phyloP scores from a whole-genome alignment of 2,329 filamentous ascomycete species.

The Colletotrichum sp. region DNA sequence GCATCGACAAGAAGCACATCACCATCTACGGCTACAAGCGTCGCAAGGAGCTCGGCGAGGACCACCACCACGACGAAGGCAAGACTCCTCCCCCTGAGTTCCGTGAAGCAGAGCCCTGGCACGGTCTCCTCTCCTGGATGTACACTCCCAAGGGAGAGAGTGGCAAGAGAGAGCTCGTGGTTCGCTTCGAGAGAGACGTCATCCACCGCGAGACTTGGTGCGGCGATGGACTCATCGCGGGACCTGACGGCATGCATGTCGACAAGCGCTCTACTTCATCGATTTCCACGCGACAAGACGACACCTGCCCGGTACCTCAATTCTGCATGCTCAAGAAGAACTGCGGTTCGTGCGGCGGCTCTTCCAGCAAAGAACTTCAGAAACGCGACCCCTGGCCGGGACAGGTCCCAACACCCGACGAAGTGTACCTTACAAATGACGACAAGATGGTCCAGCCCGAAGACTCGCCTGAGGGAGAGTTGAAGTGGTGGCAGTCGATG shows the following conservation, averaged over 20 bases:
- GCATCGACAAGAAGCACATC: not conserved
- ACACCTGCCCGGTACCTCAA: not conserved
- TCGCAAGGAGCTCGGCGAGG: not conserved
- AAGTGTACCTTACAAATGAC: not conserved
- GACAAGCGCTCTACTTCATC: not conserved
- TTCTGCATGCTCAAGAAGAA: not conserved
- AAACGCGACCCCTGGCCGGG: not conserved
- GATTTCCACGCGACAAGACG: not conserved
- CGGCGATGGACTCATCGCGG: not conserved
- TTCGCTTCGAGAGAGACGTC: conserved; percentile 16
- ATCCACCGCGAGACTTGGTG: conserved; percentile 32
- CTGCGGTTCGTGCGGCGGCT: not conserved
- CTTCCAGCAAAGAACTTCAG: not conserved
- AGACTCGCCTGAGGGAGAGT: not conserved
- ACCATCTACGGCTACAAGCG: not conserved
- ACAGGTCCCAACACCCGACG: not conserved
- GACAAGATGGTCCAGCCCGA: not conserved
- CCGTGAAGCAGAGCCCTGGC: not conserved
- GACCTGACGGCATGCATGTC: not conserved
- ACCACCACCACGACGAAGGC: not conserved
- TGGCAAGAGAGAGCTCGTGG: not conserved
- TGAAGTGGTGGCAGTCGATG: not conserved
- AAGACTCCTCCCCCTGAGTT: not conserved
- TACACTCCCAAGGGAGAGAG: conserved; percentile 7
- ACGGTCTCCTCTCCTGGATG: conserved; percentile 10